Evolutionary conservation across 129 eudicot genomes (phyloP), one percentile per base, ranked within the genome.

Genomic region (Dittrichia graveolens): DNA sequence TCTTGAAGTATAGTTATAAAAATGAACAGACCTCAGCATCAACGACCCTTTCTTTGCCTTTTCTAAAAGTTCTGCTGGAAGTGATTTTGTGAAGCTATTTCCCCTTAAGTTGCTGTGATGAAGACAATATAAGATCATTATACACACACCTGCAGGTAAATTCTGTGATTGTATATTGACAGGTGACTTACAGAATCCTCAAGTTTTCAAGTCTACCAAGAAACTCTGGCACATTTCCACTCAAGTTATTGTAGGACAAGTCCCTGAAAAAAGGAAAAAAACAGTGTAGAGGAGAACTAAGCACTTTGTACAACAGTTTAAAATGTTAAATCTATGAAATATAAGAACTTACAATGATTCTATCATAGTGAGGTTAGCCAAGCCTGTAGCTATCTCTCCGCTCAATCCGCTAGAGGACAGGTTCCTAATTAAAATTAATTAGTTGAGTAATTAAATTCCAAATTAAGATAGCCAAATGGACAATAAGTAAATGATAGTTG

Each of bases 51-150:
- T 34, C 71, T 65, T 72, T 10, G 70, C 65, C 64, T 65, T 72
- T 14, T 54, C 73, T 16, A 72, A 10, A 3, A 72, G 78, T 35
- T 15, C 14, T 39, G 57, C 62, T 31, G 83, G 83, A 45, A 79
- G 55, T 55, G 83, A 44, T 15, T 79, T 72, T 5, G 68, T 66
- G 69, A 79, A 66, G 34, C 65, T 72, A 38, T 79, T 79, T 56
- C 78, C 74, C 52, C 9, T 56, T 41, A 79, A 53, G 45, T 79
- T 65, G 43, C 83, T 79, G 49, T 15, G 35, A 31, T 67, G 40
- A 55, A 6, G 8, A 15, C 4, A 6, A 65, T 8, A n/a, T 16
- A 63, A 59, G 64, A 47, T 54, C 61, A 54, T 31, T 48, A 65
- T 4, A 11, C 34, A 16, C 15, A 35, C 34, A 5, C 15, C 31